Evolutionary conservation across 2,329 filamentous ascomycete genomes (phyloP).

Genomic region (Diaporthe amygdali): DNA sequence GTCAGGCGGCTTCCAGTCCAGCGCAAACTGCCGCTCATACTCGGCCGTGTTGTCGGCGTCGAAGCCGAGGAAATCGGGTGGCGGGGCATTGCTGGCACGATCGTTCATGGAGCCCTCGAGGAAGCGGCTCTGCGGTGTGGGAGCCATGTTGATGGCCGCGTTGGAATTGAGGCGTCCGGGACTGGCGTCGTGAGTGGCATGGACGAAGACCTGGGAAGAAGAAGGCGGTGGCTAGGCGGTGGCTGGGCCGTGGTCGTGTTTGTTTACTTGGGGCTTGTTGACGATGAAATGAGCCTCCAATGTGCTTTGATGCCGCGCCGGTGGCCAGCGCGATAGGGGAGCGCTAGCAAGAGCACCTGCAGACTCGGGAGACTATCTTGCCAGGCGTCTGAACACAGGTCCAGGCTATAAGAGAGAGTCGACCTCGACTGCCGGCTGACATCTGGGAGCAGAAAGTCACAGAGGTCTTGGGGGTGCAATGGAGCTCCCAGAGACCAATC

Average conservation of each 20-base stretch:
- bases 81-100: slow-evolving; percentile 73
- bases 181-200: neutral
- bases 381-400: neutral
- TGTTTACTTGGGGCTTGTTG: neutral
- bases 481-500: slow-evolving; percentile 8
- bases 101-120: slow-evolving; percentile 88
- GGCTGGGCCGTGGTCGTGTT: neutral
- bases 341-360: neutral
- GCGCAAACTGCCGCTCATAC: slow-evolving; percentile 32
- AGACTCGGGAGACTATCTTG: neutral
- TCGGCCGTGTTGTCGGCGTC: slow-evolving; percentile 33
- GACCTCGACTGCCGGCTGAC: neutral
- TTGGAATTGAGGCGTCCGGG: slow-evolving; percentile 3
- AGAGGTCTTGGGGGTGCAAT: neutral
- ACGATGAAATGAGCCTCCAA: neutral
- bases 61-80: slow-evolving; percentile 66
- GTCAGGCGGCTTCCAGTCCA: slow-evolving; percentile 26
- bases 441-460: neutral
- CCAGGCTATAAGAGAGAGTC: neutral
- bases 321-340: neutral
- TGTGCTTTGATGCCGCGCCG: neutral
- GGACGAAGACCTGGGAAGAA: neutral
- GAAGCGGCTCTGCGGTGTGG: slow-evolving; percentile 57
- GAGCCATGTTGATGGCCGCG: slow-evolving; percentile 22
- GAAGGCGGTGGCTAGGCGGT: neutral